A percentile compares a stretch with the other conserved stretches of the same genome.
These are phyloP conservation scores for Ramichloridium luteum DNA, from an alignment of 2,329 filamentous ascomycete genomes.

Conservation along the genomic window DNA sequence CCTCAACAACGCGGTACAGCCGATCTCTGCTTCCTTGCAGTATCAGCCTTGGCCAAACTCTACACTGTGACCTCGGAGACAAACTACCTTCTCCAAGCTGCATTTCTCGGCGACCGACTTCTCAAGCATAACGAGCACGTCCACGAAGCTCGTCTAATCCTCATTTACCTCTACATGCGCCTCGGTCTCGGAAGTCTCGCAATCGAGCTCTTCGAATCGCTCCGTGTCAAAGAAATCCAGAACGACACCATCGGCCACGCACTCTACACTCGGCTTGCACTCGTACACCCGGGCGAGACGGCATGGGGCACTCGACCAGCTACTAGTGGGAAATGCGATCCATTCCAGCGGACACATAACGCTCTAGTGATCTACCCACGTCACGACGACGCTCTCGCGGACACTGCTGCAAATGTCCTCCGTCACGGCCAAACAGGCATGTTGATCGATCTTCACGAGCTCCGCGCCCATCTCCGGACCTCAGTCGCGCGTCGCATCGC, in stretches of 20 bases:
- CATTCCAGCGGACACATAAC: constrained; percentile 17
- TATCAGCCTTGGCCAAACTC: constrained; percentile 21
- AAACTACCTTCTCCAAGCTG: constrained; percentile 19
- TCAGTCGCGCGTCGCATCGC: constrained; percentile 22
- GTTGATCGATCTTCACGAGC: constrained; percentile 25
- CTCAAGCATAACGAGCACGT: constrained; percentile 17
- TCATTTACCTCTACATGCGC: constrained; percentile 25
- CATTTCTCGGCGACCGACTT: constrained; percentile 20
- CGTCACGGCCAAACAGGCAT: constrained; percentile 24
- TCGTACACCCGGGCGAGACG: constrained; percentile 20
- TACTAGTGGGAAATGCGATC: constrained; percentile 15
- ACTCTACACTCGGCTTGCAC: constrained; percentile 22
- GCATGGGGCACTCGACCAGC: constrained; percentile 7
- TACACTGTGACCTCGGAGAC: constrained; percentile 12
- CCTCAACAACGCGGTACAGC: constrained; percentile 14
- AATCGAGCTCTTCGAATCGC: constrained; percentile 19
- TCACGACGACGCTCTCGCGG: constrained; percentile 23
- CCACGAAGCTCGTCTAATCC: constrained; percentile 24
- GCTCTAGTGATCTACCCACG: constrained; percentile 21
- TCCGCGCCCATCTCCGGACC: constrained; percentile 18
- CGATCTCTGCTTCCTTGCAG: constrained; percentile 22
- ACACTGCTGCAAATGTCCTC: constrained; percentile 21
- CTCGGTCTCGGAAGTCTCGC: constrained; percentile 23
- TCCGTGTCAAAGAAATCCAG: constrained; percentile 27
- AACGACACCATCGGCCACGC: constrained; percentile 25